Evolutionary conservation across 1,284 basidiomycete species (phyloP), one percentile per base, ranked within the genome.

Genomic region (Apiotrichum porosum): DNA sequence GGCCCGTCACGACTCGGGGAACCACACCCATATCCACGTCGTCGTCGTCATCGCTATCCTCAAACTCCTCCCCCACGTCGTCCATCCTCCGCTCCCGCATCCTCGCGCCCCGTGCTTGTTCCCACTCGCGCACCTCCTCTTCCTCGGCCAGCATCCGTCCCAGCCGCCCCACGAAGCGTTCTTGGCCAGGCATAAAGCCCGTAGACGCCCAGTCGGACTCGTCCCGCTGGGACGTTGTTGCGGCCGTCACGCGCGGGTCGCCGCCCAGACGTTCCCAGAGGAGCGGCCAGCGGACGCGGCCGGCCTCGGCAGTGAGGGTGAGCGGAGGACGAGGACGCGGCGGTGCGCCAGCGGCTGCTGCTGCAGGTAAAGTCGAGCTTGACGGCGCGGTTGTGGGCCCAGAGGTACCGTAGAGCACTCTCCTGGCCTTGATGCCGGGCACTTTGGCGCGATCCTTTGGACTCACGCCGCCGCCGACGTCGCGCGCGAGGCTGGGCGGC

Each of bases 231-330:
- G 47, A 48, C 10, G 49, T 46, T 0, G 46, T 49, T 2, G 47
- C 33, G 12, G 42, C 46, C 15, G 46, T 50, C 10, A 51, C 49
- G 21, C 47, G 51, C 12, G 54, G 46, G 30, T 55, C 53, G 18
- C 71, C 71, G 15, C 71, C 71, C 31, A 69, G 42, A 2, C 68
- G 54, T 47, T 72, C 71, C 69, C 69, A 73, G 1, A 72, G 54
- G 8, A 71, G 42, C 9, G 70, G 70, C 65, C 68, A 72, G 14
- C 71, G 50, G 18, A 66, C 49, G 28, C 70, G 51, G 1, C 65
- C 68, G 38, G 56, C 49, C 13, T 56, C 56, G 2, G 62, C 61
- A 3, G 37, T 18, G 2, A 72, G 51, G 8, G 6, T 12, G 2
- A 48, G 28, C 1, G n/a, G 22, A 0, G 61, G 64, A 5, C 34